A percentile compares a stretch with the other conserved stretches of the same genome.
Conservation (phyloP, 352 stramenopile species). For the Globisporangium rhizosaccharum region DNA sequence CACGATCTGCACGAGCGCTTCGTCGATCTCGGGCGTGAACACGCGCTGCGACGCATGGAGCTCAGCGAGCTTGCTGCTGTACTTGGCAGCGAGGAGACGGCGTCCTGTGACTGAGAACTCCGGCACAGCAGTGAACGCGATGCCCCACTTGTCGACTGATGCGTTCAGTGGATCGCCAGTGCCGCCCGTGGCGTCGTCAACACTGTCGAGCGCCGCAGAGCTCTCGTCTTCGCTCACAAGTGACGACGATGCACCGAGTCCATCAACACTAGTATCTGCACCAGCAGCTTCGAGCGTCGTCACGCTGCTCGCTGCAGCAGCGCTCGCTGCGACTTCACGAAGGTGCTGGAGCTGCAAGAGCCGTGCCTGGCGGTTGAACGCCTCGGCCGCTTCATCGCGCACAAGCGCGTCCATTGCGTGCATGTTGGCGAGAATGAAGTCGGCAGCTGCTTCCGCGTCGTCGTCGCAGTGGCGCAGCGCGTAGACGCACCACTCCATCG, state of each 20-base stretch:
- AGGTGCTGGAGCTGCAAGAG: constrained; percentile 36
- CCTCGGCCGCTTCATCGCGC: constrained; percentile 69
- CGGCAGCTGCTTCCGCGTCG: constrained; percentile 70
- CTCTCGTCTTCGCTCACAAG: constrained; percentile 12
- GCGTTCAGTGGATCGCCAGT: constrained; percentile 7
- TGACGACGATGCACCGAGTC: background rate
- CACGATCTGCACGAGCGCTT: constrained; percentile 72
- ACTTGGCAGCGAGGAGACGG: constrained; percentile 68
- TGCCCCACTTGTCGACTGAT: constrained; percentile 73
- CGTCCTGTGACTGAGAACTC: constrained; percentile 81
- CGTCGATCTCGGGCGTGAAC: constrained; percentile 63
- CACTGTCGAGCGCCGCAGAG: background rate
- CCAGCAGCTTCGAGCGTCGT: background rate
- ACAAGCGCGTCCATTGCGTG: constrained; percentile 75
- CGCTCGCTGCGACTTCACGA: background rate
- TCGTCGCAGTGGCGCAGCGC: constrained; percentile 79
- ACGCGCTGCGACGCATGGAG: constrained; percentile 64
- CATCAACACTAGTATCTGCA: background rate
- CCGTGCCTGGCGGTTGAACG: constrained; percentile 33
- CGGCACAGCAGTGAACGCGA: constrained; percentile 79
- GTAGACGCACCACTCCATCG: constrained; percentile 86
- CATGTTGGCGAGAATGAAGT: constrained; percentile 86
- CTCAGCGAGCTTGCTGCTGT: constrained; percentile 46
- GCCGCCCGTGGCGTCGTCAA: background rate
- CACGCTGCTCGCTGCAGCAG: background rate